These are phyloP conservation scores for Tetrahymena malaccensis DNA, from an alignment of 73 alveolate species.

Conservation along the genomic window DNA sequence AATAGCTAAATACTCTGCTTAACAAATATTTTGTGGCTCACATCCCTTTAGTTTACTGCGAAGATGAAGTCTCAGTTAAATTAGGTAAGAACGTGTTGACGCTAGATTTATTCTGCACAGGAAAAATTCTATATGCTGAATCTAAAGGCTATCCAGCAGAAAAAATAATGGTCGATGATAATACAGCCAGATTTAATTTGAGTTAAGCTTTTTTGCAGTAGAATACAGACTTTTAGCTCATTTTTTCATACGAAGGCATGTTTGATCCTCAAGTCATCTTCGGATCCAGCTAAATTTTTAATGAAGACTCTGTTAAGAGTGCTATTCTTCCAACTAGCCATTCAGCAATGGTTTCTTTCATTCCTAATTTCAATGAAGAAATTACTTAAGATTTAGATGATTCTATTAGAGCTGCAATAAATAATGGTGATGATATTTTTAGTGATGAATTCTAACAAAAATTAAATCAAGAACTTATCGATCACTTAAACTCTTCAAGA, in stretches of 20 bases:
- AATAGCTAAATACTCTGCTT: neutral
- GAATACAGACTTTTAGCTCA: neutral
- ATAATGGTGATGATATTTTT: neutral
- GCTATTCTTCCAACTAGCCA: neutral
- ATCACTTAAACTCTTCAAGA: neutral
- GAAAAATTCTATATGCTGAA: neutral
- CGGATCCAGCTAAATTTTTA: neutral
- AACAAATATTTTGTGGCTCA: neutral
- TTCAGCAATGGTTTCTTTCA: constrained; percentile 15
- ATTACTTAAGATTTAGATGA: neutral
- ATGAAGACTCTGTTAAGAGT: neutral
- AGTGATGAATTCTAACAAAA: neutral
- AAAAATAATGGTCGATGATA: neutral
- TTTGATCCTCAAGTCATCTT: neutral
- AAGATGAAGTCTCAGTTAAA: neutral
- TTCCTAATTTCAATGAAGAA: constrained; percentile 8
- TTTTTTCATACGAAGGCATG: neutral
- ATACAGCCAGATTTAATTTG: neutral
- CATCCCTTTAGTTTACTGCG: neutral
- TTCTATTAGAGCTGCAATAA: neutral
- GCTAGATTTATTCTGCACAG: neutral
- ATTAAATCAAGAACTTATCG: neutral
- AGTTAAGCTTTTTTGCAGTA: neutral
- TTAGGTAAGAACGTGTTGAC: neutral
- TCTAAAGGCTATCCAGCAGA: constrained; percentile 1